Conservation (phyloP, 345 rosid genomes). For the Salix exigua region DNA sequence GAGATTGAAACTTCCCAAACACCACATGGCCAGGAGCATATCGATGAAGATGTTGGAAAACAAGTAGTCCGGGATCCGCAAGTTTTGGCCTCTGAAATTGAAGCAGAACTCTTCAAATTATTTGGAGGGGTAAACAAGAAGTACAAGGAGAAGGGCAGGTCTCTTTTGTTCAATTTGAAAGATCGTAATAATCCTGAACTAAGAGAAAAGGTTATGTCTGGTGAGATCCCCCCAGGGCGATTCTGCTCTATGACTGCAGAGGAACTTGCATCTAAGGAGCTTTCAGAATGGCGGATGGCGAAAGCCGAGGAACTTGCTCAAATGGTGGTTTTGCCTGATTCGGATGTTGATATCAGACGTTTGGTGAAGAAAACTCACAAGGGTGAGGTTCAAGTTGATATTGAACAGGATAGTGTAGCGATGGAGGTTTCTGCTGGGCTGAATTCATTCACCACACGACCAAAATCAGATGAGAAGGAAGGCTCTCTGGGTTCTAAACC, state of each 20-base stretch:
- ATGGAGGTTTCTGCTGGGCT: constrained; percentile 56
- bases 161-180: constrained; percentile 82
- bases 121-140: constrained; percentile 96
- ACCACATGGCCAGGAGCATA: constrained; percentile 16
- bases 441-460: constrained; percentile 28
- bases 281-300: constrained; percentile 90
- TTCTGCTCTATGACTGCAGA: constrained; percentile 89
- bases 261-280: constrained; percentile 95
- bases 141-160: constrained; percentile 86
- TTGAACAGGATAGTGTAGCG: constrained; percentile 52
- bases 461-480: constrained; percentile 31
- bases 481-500: constrained; percentile 14
- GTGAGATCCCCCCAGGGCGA: constrained; percentile 59
- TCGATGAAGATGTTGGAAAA: constrained; percentile 13
- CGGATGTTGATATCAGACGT: constrained; percentile 66
- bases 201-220: constrained; percentile 69
- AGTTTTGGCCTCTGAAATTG: constrained; percentile 58
- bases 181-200: constrained; percentile 87
- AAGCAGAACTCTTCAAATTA: constrained; percentile 69
- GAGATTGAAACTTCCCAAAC: constrained; percentile 23
- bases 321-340: constrained; percentile 81
- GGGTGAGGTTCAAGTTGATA: constrained; percentile 90
- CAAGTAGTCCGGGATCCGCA: constrained; percentile 37
- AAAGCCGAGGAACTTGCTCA: constrained; percentile 93
- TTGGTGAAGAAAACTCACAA: constrained; percentile 90